Conservation (phyloP, 2,329 filamentous ascomycete genomes). For the Epichloe gansuensis region DNA sequence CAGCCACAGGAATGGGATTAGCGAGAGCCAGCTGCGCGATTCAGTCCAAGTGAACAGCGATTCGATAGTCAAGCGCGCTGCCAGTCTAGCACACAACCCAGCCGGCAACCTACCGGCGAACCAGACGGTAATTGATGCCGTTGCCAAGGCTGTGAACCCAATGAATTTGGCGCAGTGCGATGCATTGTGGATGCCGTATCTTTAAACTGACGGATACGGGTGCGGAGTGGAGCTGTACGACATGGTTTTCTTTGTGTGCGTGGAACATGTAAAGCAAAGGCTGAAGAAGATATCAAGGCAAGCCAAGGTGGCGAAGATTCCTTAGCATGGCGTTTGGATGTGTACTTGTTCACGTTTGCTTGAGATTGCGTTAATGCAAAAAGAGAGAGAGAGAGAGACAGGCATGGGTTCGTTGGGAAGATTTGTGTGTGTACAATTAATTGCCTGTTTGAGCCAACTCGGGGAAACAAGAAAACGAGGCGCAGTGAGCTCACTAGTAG, state of each 20-base stretch:
- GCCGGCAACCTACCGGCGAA: slow-evolving; percentile 80
- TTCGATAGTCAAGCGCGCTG: slow-evolving; percentile 79
- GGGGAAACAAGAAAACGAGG: too few species aligned
- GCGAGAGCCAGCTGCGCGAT: slow-evolving; percentile 58
- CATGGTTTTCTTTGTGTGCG: too few species aligned
- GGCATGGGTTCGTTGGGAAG: not conserved
- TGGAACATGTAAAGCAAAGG: not conserved
- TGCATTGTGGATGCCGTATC: slow-evolving; percentile 93
- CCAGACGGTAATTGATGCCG: slow-evolving; percentile 90
- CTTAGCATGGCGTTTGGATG: slow-evolving; percentile 9
- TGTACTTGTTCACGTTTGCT: not conserved
- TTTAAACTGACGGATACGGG: not conserved
- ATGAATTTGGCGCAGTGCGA: slow-evolving; percentile 80
- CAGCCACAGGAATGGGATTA: slow-evolving; percentile 45
- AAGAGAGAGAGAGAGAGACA: not conserved
- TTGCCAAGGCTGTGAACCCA: slow-evolving; percentile 87
- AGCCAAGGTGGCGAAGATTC: not conserved
- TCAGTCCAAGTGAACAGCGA: slow-evolving; percentile 79
- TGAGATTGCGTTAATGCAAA: too few species aligned
- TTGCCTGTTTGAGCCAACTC: not conserved
- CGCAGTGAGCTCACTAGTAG: not conserved
- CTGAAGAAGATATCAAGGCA: not conserved
- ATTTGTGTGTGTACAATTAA: not conserved
- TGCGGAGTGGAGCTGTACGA: too few species aligned
- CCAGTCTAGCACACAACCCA: slow-evolving; percentile 67